These are phyloP conservation scores for grape (Vitis vinifera) DNA, from an alignment of 164 flowering plant species.

Conservation along the genomic window ASM3070453v1 NC_081805.1:2233501-2234000, in stretches of 20 bases:
- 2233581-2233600: conserved; percentile 23
- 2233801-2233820: conserved; percentile 23
- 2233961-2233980: conserved; percentile 17
- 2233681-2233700: conserved; percentile 45
- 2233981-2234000: conserved; percentile 16
- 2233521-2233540: conserved; percentile 20
- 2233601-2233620: conserved; percentile 15
- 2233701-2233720: conserved; percentile 47
- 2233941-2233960: conserved; percentile 18
- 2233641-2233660: conserved; percentile 6
- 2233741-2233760: conserved; percentile 20
- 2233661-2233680: conserved; percentile 10
- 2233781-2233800: conserved; percentile 18
- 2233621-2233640: conserved; percentile 13
- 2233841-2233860: conserved; percentile 20
- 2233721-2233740: conserved; percentile 32
- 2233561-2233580: conserved; percentile 12
- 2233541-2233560: conserved; percentile 16
- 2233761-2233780: conserved; percentile 16
- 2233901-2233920: conserved; percentile 19
- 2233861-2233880: conserved; percentile 17
- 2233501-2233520: conserved; percentile 31
- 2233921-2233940: conserved; percentile 23
- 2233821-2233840: conserved; percentile 19
- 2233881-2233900: conserved; percentile 21